These are phyloP conservation scores for Verbascum thapsus DNA, from an alignment of 257 asterid species.

Conservation along the genomic window DNA sequence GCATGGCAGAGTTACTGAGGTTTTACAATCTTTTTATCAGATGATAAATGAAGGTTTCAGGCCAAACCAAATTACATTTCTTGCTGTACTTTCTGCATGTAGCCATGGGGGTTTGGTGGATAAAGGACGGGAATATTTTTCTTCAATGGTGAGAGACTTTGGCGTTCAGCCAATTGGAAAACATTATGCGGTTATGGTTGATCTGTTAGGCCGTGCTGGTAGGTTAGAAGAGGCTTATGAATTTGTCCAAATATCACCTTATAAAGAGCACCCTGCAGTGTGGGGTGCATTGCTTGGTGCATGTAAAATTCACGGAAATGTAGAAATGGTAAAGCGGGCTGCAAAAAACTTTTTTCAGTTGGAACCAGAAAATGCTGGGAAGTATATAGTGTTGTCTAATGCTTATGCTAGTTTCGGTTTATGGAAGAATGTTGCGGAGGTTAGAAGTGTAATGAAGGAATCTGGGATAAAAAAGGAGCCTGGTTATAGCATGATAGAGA, in stretches of 20 bases:
- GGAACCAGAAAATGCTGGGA: slow-evolving; percentile 87
- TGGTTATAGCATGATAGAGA: slow-evolving; percentile 92
- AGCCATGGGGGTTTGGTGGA: slow-evolving; percentile 87
- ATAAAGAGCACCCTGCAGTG: slow-evolving; percentile 73
- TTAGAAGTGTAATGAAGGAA: slow-evolving; percentile 83
- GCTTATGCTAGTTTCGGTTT: slow-evolving; percentile 85
- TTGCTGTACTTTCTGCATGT: slow-evolving; percentile 88
- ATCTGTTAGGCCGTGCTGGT: slow-evolving; percentile 88
- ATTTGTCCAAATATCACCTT: slow-evolving; percentile 59
- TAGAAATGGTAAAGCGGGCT: slow-evolving; percentile 73
- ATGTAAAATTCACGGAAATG: slow-evolving; percentile 74
- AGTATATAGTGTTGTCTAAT: slow-evolving; percentile 80
- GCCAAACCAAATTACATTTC: slow-evolving; percentile 88
- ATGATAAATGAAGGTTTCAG: slow-evolving; percentile 80
- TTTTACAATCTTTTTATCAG: slow-evolving; percentile 59
- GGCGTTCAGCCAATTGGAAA: slow-evolving; percentile 74
- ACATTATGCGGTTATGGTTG: slow-evolving; percentile 86
- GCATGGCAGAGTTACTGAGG: slow-evolving; percentile 73
- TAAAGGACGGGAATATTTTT: slow-evolving; percentile 69
- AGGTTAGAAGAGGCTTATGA: slow-evolving; percentile 78
- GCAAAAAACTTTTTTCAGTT: slow-evolving; percentile 76
- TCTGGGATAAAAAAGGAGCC: slow-evolving; percentile 82
- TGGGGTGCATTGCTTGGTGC: slow-evolving; percentile 96
- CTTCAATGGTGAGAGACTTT: slow-evolving; percentile 71
- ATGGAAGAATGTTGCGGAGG: slow-evolving; percentile 84